Base-by-base conservation (phyloP, 352 stramenopile genomes). In the Blastocystis sp. region DNA sequence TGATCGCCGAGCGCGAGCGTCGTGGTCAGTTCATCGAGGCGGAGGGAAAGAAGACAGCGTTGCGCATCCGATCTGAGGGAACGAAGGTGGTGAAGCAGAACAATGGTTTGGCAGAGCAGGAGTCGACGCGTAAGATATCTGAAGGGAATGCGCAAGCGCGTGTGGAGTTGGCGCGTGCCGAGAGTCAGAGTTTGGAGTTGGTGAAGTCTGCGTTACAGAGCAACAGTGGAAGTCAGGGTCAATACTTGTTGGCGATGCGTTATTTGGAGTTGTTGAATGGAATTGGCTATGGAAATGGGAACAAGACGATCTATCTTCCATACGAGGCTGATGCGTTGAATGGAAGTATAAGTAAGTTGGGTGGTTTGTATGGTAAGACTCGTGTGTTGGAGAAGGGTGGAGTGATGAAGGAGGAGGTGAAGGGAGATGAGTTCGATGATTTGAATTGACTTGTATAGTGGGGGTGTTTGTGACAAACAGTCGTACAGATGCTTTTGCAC, bases 401-500 rank as follows among this genome's bases (percentile, higher is more conserved):
- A 14, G 28, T 45, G 28, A 69, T 5, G 14, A 7, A 14, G 14
- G 1, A 69, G 14, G 48, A 69, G 28, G 14, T 5, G 5, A 45
- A 69, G 40, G 40, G 14, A 14, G 14, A 14, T 69, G 28, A 7
- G 0, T 69, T 69, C 1, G 62, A 40, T 14, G 40, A 45, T 5
- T 69, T 69, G 28, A 69, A 45, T 14, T 69, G 40, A 45, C 5
- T 69, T 69, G 40, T 69, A 69, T 69, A 69, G 5, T 69, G 40
- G 7, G 5, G 28, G 28, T 69, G 62, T 69, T 69, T 45, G 62
- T 69, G 1, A 69, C 7, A 69, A 45, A 69, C 7, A 62, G 19
- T 71, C 10, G 7, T 82, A 82, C 4, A 48, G 1, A 89, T 89
- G 66, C 62, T 82, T 89, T 56, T 95, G 92, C 64, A 96, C 93